Evolutionary conservation across 441 rosid genomes (phyloP).

Genomic region (Adansonia madagascariensis): DNA sequence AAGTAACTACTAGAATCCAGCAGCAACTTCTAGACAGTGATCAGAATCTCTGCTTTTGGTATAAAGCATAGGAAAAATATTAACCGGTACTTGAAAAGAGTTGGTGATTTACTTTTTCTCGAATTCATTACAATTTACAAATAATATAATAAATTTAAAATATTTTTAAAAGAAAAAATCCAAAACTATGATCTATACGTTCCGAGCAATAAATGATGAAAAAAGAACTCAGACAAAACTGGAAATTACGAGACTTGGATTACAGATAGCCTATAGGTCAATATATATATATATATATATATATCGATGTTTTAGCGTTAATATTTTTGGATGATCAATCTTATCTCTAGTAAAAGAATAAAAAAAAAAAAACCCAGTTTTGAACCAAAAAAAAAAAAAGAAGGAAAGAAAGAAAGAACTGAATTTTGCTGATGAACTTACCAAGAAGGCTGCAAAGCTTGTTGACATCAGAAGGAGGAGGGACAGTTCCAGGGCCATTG

Average conservation of each 20-base stretch:
- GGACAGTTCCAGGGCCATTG: slow-evolving; percentile 53
- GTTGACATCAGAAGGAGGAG: slow-evolving; percentile 43
- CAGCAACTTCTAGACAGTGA: neutral
- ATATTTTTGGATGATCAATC: too few relatives aligned
- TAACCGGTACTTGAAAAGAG: too few relatives aligned
- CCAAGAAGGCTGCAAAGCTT: slow-evolving; percentile 50
- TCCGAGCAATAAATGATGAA: neutral
- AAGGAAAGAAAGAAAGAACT: neutral
- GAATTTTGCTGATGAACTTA: slow-evolving; percentile 23
- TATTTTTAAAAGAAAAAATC: too few relatives aligned
- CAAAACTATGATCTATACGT: too few relatives aligned
- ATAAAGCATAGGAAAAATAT: too few relatives aligned
- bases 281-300: too few relatives aligned
- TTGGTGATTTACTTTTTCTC: too few relatives aligned
- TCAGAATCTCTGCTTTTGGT: too few relatives aligned
- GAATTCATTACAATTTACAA: too few relatives aligned
- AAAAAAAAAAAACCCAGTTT: neutral
- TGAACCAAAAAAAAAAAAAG: neutral
- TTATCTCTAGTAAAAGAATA: too few relatives aligned
- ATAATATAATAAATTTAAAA: too few relatives aligned
- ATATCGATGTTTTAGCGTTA: too few relatives aligned
- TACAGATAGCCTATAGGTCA: neutral
- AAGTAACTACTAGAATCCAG: neutral
- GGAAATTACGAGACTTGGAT: neutral
- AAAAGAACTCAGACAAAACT: neutral